Evolutionary conservation across 2,329 filamentous ascomycete species (phyloP).

Genomic region (Talaromyces atroroseus): DNA sequence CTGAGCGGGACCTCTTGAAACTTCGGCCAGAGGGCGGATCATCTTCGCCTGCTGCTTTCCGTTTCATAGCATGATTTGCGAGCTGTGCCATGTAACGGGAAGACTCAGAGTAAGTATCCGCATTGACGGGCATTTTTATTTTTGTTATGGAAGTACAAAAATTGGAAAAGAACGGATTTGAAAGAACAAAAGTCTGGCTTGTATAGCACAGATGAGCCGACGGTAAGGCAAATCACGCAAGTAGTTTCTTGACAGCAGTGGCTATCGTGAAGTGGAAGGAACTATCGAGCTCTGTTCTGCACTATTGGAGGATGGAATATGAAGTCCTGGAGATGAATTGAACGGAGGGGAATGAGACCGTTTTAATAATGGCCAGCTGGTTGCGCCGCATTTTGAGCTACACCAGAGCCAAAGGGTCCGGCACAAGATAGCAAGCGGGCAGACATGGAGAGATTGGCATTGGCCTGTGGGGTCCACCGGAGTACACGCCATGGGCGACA

Average conservation of each 20-base stretch:
- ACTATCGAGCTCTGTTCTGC: not conserved
- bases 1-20: constrained; percentile 90
- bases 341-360: constrained; percentile 2
- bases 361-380: constrained; percentile 7
- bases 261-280: not conserved
- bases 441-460: constrained; percentile 2
- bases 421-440: constrained; percentile 6
- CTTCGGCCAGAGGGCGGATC: constrained; percentile 54
- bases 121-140: not conserved
- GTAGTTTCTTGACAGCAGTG: constrained; percentile 14
- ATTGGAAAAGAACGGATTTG: constrained; percentile 35
- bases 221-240: constrained; percentile 10
- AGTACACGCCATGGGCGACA: not conserved
- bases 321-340: not conserved
- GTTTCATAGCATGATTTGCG: not conserved
- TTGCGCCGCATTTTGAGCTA: constrained; percentile 7
- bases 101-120: not conserved
- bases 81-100: not conserved
- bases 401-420: not conserved
- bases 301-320: not conserved
- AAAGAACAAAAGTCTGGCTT: constrained; percentile 28
- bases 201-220: constrained; percentile 21
- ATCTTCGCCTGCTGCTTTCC: not conserved
- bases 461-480: constrained; percentile 4
- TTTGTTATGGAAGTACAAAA: not conserved